A percentile compares a stretch with the other conserved stretches of the same genome.
These are phyloP conservation scores for Parastagonospora avenae DNA, from an alignment of 2,329 filamentous ascomycete genomes.

Conservation along the genomic window DNA sequence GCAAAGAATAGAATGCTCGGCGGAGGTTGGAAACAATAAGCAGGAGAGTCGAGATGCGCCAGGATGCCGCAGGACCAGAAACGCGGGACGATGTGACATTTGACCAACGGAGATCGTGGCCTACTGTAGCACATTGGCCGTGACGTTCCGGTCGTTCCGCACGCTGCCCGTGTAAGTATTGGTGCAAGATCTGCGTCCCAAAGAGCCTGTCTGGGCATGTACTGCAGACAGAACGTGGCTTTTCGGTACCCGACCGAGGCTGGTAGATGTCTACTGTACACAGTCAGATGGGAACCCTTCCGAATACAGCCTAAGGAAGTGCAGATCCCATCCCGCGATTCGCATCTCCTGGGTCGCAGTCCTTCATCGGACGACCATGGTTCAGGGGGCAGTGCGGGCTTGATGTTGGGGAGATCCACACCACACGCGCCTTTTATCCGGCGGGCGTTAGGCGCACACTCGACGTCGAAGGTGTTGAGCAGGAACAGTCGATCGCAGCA, in stretches of 20 bases:
- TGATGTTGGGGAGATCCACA: not conserved
- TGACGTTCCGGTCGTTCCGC: not conserved
- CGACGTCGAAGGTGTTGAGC: too few relatives aligned
- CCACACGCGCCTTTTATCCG: too few relatives aligned
- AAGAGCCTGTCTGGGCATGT: not conserved
- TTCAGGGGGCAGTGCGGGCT: not conserved
- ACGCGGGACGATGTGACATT: not conserved
- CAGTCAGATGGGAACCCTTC: not conserved
- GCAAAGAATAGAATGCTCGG: too few relatives aligned
- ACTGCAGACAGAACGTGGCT: not conserved
- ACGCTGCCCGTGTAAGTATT: not conserved
- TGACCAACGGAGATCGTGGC: not conserved
- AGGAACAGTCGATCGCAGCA: too few relatives aligned
- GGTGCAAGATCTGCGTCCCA: not conserved
- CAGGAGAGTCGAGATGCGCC: not conserved
- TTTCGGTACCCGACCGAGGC: conserved; percentile 1
- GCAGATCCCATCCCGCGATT: not conserved
- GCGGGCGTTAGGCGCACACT: too few relatives aligned
- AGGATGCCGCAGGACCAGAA: not conserved
- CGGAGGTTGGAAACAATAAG: not conserved
- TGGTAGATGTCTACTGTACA: not conserved
- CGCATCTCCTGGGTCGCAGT: not conserved
- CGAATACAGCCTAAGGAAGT: not conserved
- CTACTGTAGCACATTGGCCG: not conserved
- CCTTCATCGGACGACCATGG: not conserved